phyloP scores from a whole-genome alignment of 2,329 filamentous ascomycete genomes.

The Nakataea oryzae region DNA sequence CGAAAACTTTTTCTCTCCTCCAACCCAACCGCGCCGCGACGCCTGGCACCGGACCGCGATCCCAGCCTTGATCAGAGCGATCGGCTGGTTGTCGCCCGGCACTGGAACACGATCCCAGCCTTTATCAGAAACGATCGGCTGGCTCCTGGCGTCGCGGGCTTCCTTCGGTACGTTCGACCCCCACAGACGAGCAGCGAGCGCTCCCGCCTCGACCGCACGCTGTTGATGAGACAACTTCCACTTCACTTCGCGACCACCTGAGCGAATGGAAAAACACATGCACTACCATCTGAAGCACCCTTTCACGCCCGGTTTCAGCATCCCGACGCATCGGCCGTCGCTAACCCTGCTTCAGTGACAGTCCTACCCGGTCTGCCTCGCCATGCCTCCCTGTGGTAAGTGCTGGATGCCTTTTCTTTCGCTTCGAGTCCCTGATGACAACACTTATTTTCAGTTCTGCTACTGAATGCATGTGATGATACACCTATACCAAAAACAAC shows the following conservation, averaged over 20 bases:
- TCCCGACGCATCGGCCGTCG: background rate
- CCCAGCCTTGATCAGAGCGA: background rate
- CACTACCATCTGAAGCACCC: slow-evolving; percentile 62
- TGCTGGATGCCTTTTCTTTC: background rate
- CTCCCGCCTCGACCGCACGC: slow-evolving; percentile 11
- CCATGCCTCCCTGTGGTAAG: too few relatives aligned
- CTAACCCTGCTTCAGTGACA: background rate
- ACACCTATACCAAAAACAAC: slow-evolving; percentile 54
- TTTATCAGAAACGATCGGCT: too few relatives aligned
- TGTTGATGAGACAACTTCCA: slow-evolving; percentile 47
- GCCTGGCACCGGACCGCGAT: background rate
- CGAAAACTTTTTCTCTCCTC: background rate
- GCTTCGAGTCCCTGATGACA: slow-evolving; percentile 50
- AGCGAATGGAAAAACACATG: slow-evolving; percentile 54
- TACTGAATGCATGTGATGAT: slow-evolving; percentile 60
- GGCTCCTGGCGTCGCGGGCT: too few relatives aligned
- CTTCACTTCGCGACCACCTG: slow-evolving; percentile 50
- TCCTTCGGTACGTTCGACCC: slow-evolving; percentile 2
- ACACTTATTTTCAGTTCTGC: slow-evolving; percentile 58
- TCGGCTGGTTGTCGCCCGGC: background rate
- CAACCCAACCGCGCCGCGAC: background rate
- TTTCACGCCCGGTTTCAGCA: background rate
- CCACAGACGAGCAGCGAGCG: background rate
- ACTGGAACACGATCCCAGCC: too few relatives aligned
- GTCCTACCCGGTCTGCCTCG: too few relatives aligned